Conservation (phyloP, 768 basidiomycete species). For the Calocybe gangraenosa region DNA sequence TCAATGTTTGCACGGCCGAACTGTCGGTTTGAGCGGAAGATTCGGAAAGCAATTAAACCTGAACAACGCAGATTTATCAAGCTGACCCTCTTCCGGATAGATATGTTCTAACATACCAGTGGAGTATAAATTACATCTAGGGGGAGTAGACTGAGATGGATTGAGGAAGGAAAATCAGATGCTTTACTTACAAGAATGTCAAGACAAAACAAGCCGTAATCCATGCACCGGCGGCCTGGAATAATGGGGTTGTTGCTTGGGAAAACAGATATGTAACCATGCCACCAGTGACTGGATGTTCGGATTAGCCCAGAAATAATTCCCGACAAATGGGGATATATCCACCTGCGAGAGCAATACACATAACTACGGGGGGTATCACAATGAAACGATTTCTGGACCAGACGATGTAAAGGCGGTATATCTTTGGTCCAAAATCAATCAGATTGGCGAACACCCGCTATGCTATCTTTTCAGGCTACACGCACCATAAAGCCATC, state of each 20-base stretch:
- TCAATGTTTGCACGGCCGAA: constrained; percentile 4
- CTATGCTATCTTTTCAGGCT: too few relatives aligned
- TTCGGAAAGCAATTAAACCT: constrained; percentile 19
- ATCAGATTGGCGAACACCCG: too few relatives aligned
- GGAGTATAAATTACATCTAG: constrained; percentile 19
- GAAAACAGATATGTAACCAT: constrained; percentile 18
- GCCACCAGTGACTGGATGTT: constrained; percentile 9
- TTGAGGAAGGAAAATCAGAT: neutral
- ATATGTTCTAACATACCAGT: constrained; percentile 8
- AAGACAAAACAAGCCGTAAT: constrained; percentile 17
- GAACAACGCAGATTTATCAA: neutral
- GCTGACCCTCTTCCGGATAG: neutral
- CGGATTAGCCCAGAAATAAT: too few relatives aligned
- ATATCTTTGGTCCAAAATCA: constrained; percentile 5
- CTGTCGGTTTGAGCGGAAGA: constrained; percentile 12
- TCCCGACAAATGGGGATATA: neutral
- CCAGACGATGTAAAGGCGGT: constrained; percentile 14
- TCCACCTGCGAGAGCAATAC: constrained; percentile 6
- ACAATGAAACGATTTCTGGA: constrained; percentile 8
- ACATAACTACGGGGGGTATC: constrained; percentile 9
- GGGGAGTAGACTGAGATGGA: neutral
- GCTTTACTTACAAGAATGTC: constrained; percentile 16
- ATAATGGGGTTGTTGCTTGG: constrained; percentile 16
- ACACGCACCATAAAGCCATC: constrained; percentile 14
- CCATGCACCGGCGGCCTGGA: constrained; percentile 19